Evolutionary conservation across 345 rosid species (phyloP), one percentile per base, ranked within the genome.

Genomic region (Gossypium mustelinum): DNA sequence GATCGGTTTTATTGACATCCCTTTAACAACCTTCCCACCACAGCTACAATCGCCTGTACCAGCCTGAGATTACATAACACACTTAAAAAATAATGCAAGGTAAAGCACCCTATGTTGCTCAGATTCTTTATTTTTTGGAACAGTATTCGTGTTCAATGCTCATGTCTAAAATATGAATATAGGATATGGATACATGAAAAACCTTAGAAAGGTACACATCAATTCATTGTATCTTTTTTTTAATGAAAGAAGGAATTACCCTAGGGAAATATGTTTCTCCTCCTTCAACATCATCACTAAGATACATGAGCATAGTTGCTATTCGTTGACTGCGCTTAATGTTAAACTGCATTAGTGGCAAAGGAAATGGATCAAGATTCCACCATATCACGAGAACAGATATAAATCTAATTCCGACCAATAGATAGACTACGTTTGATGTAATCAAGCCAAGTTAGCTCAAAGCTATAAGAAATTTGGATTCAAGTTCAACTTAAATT

Each of bases 241-340:
- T 10, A 4, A 12, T 6, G 0, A 34, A 4, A 64, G 39, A 48
- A 58, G 54, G 14, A 47, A 75, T 78, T 88, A 94, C 98, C 97
- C 80, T 68, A 69, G 97, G 98, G 81, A 94, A 94, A 84, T 91
- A 89, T 50, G 98, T 94, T 86, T 94, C 98, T 79, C 98, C 98
- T 70, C 97, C 98, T 82, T 94, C 92, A 24, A 92, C 97, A 70
- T 84, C 85, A 79, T 91, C 93, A 20, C 89, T 94, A 73, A 94
- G 79, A 83, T 94, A 92, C 97, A 94, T 92, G 60, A 94, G 94
- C 91, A 94, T 80, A 34, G 98, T 94, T 73, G 97, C 98, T 71
- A 94, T 77, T 7, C 97, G 86, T 79, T 94, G 98, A 82, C 98
- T 97, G 0, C 90, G 92, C 63, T 92, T 89, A 80, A 94, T 54